Conservation (phyloP, 2,329 filamentous ascomycete species). For the Apiospora kogelbergensis region DNA sequence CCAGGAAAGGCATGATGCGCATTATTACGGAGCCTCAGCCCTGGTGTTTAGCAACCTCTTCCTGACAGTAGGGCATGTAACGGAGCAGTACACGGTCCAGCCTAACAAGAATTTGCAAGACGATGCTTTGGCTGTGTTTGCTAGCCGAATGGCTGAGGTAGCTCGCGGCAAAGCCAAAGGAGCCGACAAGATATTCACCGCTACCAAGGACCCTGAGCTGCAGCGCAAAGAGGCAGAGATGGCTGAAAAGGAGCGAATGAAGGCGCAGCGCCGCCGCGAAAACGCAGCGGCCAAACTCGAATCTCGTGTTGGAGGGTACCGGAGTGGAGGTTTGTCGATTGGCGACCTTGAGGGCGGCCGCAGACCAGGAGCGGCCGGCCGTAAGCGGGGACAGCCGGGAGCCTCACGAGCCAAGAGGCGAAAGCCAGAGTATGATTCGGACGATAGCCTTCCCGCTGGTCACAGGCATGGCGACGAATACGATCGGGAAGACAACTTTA, state of each 20-base stretch:
- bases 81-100: constrained; percentile 68
- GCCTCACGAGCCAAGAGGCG: constrained; percentile 52
- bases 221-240: constrained; percentile 72
- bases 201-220: constrained; percentile 73
- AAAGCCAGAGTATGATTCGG: constrained; percentile 71
- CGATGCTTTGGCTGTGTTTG: constrained; percentile 67
- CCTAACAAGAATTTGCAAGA: constrained; percentile 69
- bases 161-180: constrained; percentile 55
- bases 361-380: constrained; percentile 44
- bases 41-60: constrained; percentile 67
- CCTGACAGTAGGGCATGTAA: constrained; percentile 73
- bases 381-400: constrained; percentile 54
- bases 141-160: constrained; percentile 65
- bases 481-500: constrained; percentile 76
- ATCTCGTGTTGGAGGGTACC: constrained; percentile 50
- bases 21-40: constrained; percentile 74
- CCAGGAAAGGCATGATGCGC: constrained; percentile 67
- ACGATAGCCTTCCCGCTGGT: constrained; percentile 67
- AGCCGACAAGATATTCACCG: constrained; percentile 66
- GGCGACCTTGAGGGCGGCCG: constrained; percentile 67
- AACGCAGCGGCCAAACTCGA: constrained; percentile 66
- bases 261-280: constrained; percentile 65
- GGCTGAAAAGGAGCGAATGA: constrained; percentile 72
- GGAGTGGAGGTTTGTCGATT: constrained; percentile 61
- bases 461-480: constrained; percentile 70